These are phyloP conservation scores for Candolleomyces efflorescens DNA, from an alignment of 768 basidiomycete genomes.

Conservation along the genomic window DNA sequence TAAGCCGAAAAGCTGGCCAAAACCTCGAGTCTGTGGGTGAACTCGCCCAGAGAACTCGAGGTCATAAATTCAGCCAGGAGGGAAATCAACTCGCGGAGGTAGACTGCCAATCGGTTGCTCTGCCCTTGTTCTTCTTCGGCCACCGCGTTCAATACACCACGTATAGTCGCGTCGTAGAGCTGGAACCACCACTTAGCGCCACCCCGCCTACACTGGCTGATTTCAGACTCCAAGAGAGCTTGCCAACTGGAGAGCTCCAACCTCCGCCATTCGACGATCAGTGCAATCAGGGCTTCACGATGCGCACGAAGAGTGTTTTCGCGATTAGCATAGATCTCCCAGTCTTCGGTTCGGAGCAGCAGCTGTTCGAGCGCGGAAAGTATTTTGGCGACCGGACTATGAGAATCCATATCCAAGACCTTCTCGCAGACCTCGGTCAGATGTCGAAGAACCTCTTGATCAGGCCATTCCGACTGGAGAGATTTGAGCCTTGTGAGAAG, in stretches of 20 bases:
- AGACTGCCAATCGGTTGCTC: constrained; percentile 30
- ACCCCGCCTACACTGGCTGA: constrained; percentile 15
- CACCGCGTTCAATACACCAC: constrained; percentile 51
- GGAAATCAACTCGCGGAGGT: constrained; percentile 64
- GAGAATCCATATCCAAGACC: constrained; percentile 56
- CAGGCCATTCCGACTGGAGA: constrained; percentile 84
- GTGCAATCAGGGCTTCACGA: constrained; percentile 58
- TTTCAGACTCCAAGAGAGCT: constrained; percentile 69
- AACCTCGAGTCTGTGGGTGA: constrained; percentile 58
- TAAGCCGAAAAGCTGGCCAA: constrained; percentile 64
- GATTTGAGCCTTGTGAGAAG: constrained; percentile 49
- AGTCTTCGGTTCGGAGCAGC: constrained; percentile 84
- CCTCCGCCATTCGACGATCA: constrained; percentile 89
- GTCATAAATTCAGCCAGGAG: constrained; percentile 79
- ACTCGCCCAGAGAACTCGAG: constrained; percentile 82
- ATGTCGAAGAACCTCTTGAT: constrained; percentile 95
- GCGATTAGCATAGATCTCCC: constrained; percentile 95
- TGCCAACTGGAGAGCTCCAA: constrained; percentile 90
- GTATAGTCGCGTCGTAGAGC: constrained; percentile 74
- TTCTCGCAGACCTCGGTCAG: constrained; percentile 66
- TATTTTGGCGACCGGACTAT: constrained; percentile 76
- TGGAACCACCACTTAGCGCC: constrained; percentile 81
- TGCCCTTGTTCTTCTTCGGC: constrained; percentile 16
- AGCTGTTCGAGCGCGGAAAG: constrained; percentile 83
- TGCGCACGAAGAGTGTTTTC: constrained; percentile 73